Evolutionary conservation across 768 basidiomycete species (phyloP), one percentile per base, ranked within the genome.

Genomic region (Lactarius quietus): DNA sequence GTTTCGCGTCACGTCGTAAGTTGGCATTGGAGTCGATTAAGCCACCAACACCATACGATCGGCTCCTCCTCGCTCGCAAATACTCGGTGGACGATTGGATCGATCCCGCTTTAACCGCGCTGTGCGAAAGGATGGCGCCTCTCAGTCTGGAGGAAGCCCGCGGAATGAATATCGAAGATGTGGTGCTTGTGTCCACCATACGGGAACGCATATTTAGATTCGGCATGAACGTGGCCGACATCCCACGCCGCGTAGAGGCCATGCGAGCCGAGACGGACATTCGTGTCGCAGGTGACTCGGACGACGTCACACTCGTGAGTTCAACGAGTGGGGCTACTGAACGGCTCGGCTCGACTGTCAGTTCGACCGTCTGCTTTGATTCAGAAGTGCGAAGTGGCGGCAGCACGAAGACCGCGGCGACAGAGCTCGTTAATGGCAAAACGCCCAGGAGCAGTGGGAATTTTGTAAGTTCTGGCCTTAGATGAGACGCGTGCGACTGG

Each of bases 1-100:
- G 60, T 58, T 74, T 65, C 64, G 73, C 63, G 38, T 67, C 59
- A 56, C 72, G 67, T 68, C 77, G 64, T 68, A 55, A 28, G 64
- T 51, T 57, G n/a, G 55, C 64, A 12, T 14, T 68, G 18, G 23
- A 18, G 7, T 28, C 43, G 1, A 60, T 66, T 18, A 7, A 53
- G 1, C 64, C 63, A 6, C 54, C 59, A 26, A 48, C 64, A 0
- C 36, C 63, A 33, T n/a, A 43, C 36, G 62, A 67, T 26, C 57
- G 26, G 18, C 67, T 68, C 18, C 0, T 54, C 8, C 67, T 68
- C 8, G 67, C 58, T 2, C 67, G 67, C 3, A 43, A 28, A 18
- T 58, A 61, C 39, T 15, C 54, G 1, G 29, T 68, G 39, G 59
- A 61, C 5, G 0, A 68, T n/a, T 68, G 64, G 64, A 41, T 68